phyloP scores from a whole-genome alignment of 2,329 filamentous ascomycete genomes.

The Paraphaeosphaeria sporulosa region DNA sequence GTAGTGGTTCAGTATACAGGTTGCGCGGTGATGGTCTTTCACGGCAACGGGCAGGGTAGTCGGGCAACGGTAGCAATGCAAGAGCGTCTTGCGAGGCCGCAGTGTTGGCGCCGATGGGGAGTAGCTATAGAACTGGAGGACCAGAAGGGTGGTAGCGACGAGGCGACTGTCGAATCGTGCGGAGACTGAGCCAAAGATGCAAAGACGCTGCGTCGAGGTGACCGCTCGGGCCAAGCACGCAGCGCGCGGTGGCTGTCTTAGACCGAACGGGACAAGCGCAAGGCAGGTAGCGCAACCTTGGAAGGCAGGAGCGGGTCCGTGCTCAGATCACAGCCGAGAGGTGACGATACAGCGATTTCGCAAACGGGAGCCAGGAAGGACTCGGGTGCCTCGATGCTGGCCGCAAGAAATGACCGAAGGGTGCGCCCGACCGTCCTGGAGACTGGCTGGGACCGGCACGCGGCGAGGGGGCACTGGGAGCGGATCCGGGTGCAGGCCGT shows the following conservation, averaged over 20 bases:
- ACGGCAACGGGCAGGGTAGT: not conserved
- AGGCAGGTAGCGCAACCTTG: not conserved
- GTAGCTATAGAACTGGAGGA: not conserved
- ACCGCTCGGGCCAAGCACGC: not conserved
- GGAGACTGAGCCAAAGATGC: not conserved
- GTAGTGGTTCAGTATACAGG: not conserved
- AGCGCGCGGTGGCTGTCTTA: not conserved
- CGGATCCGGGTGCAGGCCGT: constrained; percentile 25
- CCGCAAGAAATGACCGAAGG: not conserved
- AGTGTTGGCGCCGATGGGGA: not conserved
- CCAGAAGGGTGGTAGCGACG: not conserved
- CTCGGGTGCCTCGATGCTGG: not conserved
- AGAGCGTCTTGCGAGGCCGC: not conserved
- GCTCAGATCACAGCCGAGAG: constrained; percentile 8
- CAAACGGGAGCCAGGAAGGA: constrained; percentile 1
- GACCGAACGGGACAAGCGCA: not conserved
- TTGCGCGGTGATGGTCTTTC: not conserved
- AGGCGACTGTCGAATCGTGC: not conserved
- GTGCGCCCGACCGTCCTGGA: constrained; percentile 22
- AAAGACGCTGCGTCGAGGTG: not conserved
- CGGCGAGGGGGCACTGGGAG: not conserved
- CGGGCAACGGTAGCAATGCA: not conserved
- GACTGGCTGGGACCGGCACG: constrained; percentile 2
- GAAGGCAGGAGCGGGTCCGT: constrained; percentile 3
- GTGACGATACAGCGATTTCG: constrained; percentile 4